phyloP scores from a whole-genome alignment of 192 early-diverging fungal species.

The Backusella tarrabulga region DNA sequence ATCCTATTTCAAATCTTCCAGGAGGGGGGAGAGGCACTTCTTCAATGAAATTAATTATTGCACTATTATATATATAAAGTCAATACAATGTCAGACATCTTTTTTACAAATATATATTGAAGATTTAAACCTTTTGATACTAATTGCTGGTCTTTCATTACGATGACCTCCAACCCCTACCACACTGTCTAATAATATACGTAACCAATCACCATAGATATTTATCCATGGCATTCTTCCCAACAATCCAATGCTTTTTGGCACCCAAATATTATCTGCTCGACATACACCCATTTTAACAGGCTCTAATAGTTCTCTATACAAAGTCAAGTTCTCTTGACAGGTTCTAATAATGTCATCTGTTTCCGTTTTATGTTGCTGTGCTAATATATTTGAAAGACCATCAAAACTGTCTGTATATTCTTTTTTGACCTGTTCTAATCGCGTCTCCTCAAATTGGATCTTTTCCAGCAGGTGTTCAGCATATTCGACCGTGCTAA shows the following conservation, averaged over 20 bases:
- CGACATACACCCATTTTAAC: slow-evolving; percentile 55
- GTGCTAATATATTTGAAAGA: slow-evolving; percentile 10
- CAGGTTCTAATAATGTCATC: slow-evolving; percentile 37
- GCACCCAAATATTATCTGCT: slow-evolving; percentile 64
- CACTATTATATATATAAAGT: background rate
- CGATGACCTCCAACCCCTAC: slow-evolving; percentile 46
- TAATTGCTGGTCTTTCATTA: background rate
- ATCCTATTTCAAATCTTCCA: slow-evolving; percentile 71
- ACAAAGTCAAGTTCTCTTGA: slow-evolving; percentile 65
- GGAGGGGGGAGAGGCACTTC: slow-evolving; percentile 79
- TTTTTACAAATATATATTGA: no score
- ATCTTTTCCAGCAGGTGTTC: slow-evolving; percentile 33
- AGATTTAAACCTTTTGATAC: slow-evolving; percentile 19
- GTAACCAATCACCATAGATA: slow-evolving; percentile 75
- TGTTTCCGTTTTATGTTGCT: slow-evolving; percentile 39
- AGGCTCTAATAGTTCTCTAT: slow-evolving; percentile 60
- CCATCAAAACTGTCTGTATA: background rate
- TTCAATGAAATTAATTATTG: slow-evolving; percentile 64
- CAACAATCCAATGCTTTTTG: slow-evolving; percentile 64
- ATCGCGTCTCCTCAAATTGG: slow-evolving; percentile 5
- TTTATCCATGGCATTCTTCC: slow-evolving; percentile 74
- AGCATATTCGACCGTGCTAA: slow-evolving; percentile 37
- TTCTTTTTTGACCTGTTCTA: slow-evolving; percentile 2
- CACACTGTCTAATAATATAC: slow-evolving; percentile 52
- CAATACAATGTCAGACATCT: background rate